Evolutionary conservation across 306 rosid species (phyloP), one percentile per base, ranked within the genome.

Genomic region (Vachellia collinsii): DNA sequence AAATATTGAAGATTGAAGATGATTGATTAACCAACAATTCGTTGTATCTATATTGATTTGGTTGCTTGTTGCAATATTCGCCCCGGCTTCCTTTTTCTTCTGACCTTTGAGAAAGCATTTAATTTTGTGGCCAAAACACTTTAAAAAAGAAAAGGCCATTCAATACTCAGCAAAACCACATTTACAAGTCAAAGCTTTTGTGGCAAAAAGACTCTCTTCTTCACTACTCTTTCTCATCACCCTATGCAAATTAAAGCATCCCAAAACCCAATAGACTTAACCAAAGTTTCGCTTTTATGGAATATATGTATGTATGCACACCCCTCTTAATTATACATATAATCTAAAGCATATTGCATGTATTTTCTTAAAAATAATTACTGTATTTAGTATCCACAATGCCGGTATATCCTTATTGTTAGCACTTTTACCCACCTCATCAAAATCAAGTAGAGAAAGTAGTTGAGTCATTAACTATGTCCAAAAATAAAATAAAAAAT

Each of bases 171-270:
- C 63, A 83, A 90, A 72, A 7, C 44, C 79, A 81, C 38, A 56
- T 38, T 59, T 36, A 70, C 89, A 84, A 88, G 97, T 92, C 97
- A 92, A 90, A 91, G 77, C 92, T 92, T 88, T 41, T 41, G 44
- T 89, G 70, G 77, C 44, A 91, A 84, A 83, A 82, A 86, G 81
- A 83, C 43, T 74, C 44, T 41, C 47, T 62, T 74, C 87, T 29
- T 29, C 34, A 29, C 34, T 29, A 84, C 87, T 82, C 78, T 54
- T 50, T 48, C 54, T 80, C 74, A 34, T 3, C 75, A 61, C 65
- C 54, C 80, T 77, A 80, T 70, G 44, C 70, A 63, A 38, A 44
- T 44, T 9, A 44, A 34, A 51, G 80, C 72, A 81, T 29, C 61
- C 22, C 73, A 69, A 76, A 75, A 62, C 80, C 79, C 8, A 38